Evolutionary conservation across 2,329 filamentous ascomycete genomes (phyloP), one percentile per base, ranked within the genome.

Genomic region (Calonectria ilicicola): DNA sequence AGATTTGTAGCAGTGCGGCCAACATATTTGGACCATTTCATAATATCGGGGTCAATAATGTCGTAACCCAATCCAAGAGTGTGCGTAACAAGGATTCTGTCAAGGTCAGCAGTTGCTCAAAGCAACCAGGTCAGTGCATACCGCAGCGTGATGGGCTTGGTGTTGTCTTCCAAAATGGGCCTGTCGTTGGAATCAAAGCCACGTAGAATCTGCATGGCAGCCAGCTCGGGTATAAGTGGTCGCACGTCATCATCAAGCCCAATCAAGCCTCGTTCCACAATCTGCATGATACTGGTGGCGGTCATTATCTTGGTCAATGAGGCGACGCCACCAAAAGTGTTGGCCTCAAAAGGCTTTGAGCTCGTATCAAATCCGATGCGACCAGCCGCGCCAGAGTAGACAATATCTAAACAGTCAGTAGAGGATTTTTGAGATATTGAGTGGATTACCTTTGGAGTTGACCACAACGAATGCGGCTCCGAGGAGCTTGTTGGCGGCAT

Each of bases 11-110:
- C 75, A 0, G 78, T 80, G 29, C 83, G 82, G 56, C 83, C 84
- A 6, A 80, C 75, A 8, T 78, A 79, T 26, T 77, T 69, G 5
- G 84, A 83, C 86, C 87, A 90, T 19, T 81, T 82, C 0, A 75
- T 67, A 1, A 87, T 77, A 7, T 83, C 81, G 0, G 86, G 83
- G 63, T 88, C 83, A 19, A 80, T 77, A 15, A 82, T 44, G 51
- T 88, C 86, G 76, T 89, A 87, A 1, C 81, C 83, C 0, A 89
- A 70, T 2, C 89, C 89, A 7, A 84, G 80, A 0, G 87, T 87
- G 77, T 91, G 89, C 0, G 86, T 87, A 3, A 91, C 83, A 0
- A 91, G 83, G 26, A 82, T 82, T 9, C 83, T 84, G 29, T 17
- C 40, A 3, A 19, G 21, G 38, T 64, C n/a, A 64, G 63, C 27